Conservation (phyloP, 352 stramenopile species). For the Pythium pyrilobum region DNA sequence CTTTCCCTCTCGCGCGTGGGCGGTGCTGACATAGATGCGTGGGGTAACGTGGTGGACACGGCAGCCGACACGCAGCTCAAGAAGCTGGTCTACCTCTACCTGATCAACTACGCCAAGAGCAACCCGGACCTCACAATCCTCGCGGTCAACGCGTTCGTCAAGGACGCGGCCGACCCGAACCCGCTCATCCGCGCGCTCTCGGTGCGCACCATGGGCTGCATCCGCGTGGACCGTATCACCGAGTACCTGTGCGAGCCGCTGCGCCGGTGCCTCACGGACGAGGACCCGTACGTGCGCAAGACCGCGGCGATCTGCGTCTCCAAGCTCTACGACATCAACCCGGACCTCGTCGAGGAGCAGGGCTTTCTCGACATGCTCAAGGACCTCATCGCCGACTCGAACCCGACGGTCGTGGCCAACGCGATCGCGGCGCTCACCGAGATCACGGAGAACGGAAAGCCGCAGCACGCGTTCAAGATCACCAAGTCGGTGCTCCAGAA, state of each 20-base stretch:
- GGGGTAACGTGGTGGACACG: neutral
- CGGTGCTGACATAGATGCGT: neutral
- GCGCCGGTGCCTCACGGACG: conserved; percentile 88
- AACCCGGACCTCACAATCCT: conserved; percentile 99
- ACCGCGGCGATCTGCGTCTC: conserved; percentile 98
- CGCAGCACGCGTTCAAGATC: conserved; percentile 91
- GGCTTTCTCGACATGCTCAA: conserved; percentile 96
- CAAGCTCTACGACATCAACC: conserved; percentile 99
- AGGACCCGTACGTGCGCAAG: conserved; percentile 99
- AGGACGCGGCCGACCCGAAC: conserved; percentile 88
- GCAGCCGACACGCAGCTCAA: conserved; percentile 97
- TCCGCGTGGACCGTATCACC: conserved; percentile 98
- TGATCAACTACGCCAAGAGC: conserved; percentile 99
- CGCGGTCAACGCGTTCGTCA: conserved; percentile 99
- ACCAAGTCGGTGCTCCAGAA: conserved; percentile 97
- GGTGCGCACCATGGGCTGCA: conserved; percentile 99
- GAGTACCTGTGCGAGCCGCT: conserved; percentile 98
- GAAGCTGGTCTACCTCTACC: conserved; percentile 99
- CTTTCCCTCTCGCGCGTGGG: neutral
- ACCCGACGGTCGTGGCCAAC: conserved; percentile 98
- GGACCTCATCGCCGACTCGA: conserved; percentile 97
- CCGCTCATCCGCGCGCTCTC: conserved; percentile 95
- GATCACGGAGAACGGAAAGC: conserved; percentile 95
- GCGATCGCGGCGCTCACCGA: conserved; percentile 97
- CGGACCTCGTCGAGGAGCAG: conserved; percentile 95